These are phyloP conservation scores for Amborella trichopoda DNA, from an alignment of 164 flowering plant genomes.

Conservation along the genomic window DNA sequence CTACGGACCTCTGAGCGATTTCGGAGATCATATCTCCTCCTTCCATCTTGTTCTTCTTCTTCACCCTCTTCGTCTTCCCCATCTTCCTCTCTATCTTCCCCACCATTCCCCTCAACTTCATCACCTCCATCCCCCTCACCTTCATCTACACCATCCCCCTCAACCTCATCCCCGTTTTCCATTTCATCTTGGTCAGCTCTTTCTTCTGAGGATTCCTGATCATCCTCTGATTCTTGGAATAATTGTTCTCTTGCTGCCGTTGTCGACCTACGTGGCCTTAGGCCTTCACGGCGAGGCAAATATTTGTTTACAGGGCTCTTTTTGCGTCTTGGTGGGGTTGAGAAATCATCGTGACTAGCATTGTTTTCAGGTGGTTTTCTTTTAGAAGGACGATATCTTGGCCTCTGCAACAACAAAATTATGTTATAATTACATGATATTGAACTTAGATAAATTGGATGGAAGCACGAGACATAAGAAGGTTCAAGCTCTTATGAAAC, in stretches of 20 bases:
- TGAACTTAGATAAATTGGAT: too few species aligned
- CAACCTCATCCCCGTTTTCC: constrained; percentile 60
- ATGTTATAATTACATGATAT: too few species aligned
- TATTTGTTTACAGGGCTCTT: constrained; percentile 23
- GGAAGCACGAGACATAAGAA: too few species aligned
- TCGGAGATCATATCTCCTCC: constrained; percentile 89
- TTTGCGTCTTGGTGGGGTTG: constrained; percentile 36
- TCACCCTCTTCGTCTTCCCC: constrained; percentile 49
- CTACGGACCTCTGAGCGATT: constrained; percentile 94
- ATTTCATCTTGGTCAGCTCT: constrained; percentile 45
- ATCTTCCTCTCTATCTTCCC: constrained; percentile 47
- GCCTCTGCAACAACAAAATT: constrained; percentile 36
- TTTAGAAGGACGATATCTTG: constrained; percentile 34
- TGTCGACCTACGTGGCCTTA: constrained; percentile 71
- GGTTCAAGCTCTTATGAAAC: constrained; percentile 1
- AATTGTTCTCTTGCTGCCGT: constrained; percentile 22
- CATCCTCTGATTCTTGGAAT: constrained; percentile 51
- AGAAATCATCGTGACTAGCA: constrained; percentile 48
- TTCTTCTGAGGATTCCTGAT: constrained; percentile 63
- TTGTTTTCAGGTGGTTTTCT: constrained; percentile 25
- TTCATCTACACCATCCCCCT: constrained; percentile 29
- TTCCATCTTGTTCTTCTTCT: constrained; percentile 81
- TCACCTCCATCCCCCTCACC: constrained; percentile 19
- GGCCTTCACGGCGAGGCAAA: constrained; percentile 81
- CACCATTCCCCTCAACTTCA: constrained; percentile 35